These are phyloP conservation scores for Selenicereus undatus DNA, from an alignment of 148 eudicot species.

Conservation along the genomic window DNA sequence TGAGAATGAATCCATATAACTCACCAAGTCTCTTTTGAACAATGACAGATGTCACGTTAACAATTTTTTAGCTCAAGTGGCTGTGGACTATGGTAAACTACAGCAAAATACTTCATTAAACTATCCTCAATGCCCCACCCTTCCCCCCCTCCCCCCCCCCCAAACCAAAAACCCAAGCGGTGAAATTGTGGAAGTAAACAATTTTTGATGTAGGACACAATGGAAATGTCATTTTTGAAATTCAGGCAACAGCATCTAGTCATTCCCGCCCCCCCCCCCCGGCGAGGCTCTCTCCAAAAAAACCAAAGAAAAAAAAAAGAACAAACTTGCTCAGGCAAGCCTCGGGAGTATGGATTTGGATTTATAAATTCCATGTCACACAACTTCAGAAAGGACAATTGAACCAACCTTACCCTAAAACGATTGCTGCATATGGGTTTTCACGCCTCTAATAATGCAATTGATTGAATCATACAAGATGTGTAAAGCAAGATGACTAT, in stretches of 20 bases:
- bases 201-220: not conserved
- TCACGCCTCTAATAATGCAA: not conserved
- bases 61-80: too few species aligned
- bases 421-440: not conserved
- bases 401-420: not conserved
- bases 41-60: too few species aligned
- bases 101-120: not conserved
- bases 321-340: not conserved
- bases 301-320: too few species aligned
- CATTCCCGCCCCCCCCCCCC: not conserved
- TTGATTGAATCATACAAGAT: not conserved
- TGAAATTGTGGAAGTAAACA: too few species aligned
- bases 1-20: not conserved
- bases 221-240: not conserved
- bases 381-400: not conserved
- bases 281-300: too few species aligned
- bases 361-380: not conserved
- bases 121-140: not conserved
- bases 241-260: not conserved
- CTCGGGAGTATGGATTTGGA: not conserved
- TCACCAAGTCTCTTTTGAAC: not conserved
- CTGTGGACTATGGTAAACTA: not conserved
- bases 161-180: too few species aligned
- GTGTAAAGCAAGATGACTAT: not conserved
- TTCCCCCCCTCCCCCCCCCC: too few species aligned